These are phyloP conservation scores for Novymonas esmeraldas DNA, from an alignment of 208 protist species.

Conservation along the genomic window DNA sequence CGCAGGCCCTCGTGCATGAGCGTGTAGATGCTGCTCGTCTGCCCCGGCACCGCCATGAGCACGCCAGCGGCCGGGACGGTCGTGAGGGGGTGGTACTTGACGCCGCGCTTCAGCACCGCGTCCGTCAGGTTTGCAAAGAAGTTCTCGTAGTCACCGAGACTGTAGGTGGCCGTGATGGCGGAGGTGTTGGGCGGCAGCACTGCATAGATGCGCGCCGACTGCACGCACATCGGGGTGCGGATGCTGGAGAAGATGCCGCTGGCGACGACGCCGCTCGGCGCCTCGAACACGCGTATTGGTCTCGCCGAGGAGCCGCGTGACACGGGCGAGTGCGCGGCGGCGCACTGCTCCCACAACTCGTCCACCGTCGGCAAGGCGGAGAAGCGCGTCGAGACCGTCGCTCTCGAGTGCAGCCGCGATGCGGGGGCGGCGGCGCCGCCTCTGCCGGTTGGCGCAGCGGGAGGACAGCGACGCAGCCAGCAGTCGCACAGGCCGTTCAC, in stretches of 20 bases:
- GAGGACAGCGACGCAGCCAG: constrained; percentile 33
- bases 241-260: constrained; percentile 21
- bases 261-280: constrained; percentile 4
- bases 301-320: constrained; percentile 8
- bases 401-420: background rate
- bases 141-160: constrained; percentile 6
- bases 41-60: constrained; percentile 19
- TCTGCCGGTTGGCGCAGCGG: too few species aligned
- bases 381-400: constrained; percentile 1
- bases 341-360: constrained; percentile 17
- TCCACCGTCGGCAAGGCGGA: constrained; percentile 15
- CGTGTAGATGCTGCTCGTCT: constrained; percentile 12
- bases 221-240: constrained; percentile 36
- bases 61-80: constrained; percentile 27
- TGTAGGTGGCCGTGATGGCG: constrained; percentile 15
- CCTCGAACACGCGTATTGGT: constrained; percentile 19
- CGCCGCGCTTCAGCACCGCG: constrained; percentile 16
- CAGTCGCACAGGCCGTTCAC: constrained; percentile 15
- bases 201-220: constrained; percentile 29
- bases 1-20: constrained; percentile 27
- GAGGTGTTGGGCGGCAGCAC: constrained; percentile 16
- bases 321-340: constrained; percentile 17
- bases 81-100: constrained; percentile 38
- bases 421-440: background rate
- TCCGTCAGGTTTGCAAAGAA: constrained; percentile 32